Evolutionary conservation across 1,139 yeast genomes (phyloP).

Genomic region (Candida freyschussii): DNA sequence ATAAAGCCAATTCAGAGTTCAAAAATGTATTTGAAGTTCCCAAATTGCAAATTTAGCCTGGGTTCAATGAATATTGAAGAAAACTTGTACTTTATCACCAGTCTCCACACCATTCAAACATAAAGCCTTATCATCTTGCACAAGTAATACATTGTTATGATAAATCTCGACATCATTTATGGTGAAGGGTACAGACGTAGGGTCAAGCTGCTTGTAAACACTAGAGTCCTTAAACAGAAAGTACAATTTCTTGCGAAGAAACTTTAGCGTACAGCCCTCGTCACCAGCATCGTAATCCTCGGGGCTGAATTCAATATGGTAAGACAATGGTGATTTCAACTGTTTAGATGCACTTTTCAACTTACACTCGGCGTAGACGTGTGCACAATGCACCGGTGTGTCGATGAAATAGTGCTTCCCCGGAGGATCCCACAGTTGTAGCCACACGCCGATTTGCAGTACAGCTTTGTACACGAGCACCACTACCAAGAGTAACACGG

Average conservation of each 20-base stretch:
- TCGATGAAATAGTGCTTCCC: constrained; percentile 64
- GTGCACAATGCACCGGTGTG: constrained; percentile 75
- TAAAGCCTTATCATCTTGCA: constrained; percentile 45
- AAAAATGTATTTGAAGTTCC: constrained; percentile 1
- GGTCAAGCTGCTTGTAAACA: constrained; percentile 28
- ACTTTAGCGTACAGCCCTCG: constrained; percentile 62
- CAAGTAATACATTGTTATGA: constrained; percentile 28
- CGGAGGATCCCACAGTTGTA: constrained; percentile 34
- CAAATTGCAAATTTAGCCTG: constrained; percentile 1
- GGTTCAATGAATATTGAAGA: constrained; percentile 1
- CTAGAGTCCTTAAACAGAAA: constrained; percentile 50
- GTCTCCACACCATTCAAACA: constrained; percentile 63
- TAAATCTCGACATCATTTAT: constrained; percentile 33
- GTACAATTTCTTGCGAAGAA: constrained; percentile 51
- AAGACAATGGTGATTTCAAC: constrained; percentile 29
- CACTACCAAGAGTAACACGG: constrained; percentile 10
- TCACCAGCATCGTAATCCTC: constrained; percentile 60
- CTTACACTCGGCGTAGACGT: constrained; percentile 53
- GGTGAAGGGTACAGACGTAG: constrained; percentile 22
- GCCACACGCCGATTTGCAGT: constrained; percentile 13
- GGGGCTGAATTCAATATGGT: constrained; percentile 75
- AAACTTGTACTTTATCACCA: constrained; percentile 52
- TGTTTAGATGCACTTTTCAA: constrained; percentile 25
- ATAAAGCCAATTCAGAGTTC: constrained; percentile 39
- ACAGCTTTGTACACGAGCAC: constrained; percentile 13